Evolutionary conservation across 2,329 filamentous ascomycete genomes (phyloP).

Genomic region (Shiraia bambusicola): DNA sequence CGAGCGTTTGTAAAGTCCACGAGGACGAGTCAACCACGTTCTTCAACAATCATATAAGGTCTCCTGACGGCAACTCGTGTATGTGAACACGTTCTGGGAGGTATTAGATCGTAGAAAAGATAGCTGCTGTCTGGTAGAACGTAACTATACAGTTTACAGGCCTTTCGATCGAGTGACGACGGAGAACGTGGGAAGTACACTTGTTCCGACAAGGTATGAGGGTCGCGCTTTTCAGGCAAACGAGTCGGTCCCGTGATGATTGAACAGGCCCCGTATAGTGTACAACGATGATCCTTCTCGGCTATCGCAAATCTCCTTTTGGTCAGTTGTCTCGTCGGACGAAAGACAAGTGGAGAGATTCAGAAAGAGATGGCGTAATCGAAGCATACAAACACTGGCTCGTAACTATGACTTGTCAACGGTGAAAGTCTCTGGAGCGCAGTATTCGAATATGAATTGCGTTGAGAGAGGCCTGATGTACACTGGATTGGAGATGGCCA

Average conservation of each 20-base stretch:
- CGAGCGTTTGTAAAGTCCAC: slow-evolving; percentile 36
- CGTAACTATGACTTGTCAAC: background rate
- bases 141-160: background rate
- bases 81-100: too few relatives aligned
- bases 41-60: slow-evolving; percentile 22
- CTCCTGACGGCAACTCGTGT: slow-evolving; percentile 1
- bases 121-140: too few relatives aligned
- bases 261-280: slow-evolving; percentile 20
- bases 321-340: slow-evolving; percentile 15
- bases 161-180: slow-evolving; percentile 4
- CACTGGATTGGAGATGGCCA: slow-evolving; percentile 11
- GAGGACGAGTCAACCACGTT: slow-evolving; percentile 27
- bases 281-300: slow-evolving; percentile 25
- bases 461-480: slow-evolving; percentile 4
- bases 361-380: background rate
- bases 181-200: slow-evolving; percentile 13
- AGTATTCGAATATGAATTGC: background rate
- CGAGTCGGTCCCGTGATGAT: slow-evolving; percentile 23
- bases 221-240: slow-evolving; percentile 26
- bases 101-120: slow-evolving; percentile 1
- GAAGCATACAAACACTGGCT: background rate
- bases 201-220: slow-evolving; percentile 12
- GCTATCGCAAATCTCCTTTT: slow-evolving; percentile 16
- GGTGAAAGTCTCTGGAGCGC: background rate
- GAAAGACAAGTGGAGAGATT: slow-evolving; percentile 23